These are phyloP conservation scores for Candida stauntonica DNA, from an alignment of 805 yeast genomes.

Conservation along the genomic window DNA sequence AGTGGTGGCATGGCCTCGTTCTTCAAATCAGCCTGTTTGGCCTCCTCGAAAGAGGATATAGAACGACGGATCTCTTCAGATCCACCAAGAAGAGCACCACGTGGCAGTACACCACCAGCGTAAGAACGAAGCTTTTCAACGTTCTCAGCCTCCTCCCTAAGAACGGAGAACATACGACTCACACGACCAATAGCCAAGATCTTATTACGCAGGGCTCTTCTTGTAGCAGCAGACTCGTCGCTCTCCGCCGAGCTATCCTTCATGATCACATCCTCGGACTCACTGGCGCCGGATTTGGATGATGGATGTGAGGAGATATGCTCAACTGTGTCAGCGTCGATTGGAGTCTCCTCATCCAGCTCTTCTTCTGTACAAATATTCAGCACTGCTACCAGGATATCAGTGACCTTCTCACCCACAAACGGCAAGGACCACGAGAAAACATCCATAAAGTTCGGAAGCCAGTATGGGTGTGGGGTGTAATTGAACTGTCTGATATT, in stretches of 20 bases:
- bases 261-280: constrained; percentile 22
- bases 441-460: constrained; percentile 96
- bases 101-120: constrained; percentile 76
- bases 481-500: constrained; percentile 91
- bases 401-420: constrained; percentile 94
- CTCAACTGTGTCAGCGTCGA: constrained; percentile 28
- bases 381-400: constrained; percentile 83
- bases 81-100: constrained; percentile 82
- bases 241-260: not conserved
- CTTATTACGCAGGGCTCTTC: constrained; percentile 71
- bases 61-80: constrained; percentile 70
- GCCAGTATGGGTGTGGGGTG: constrained; percentile 94
- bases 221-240: constrained; percentile 30
- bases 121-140: constrained; percentile 73
- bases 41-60: constrained; percentile 75
- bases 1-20: constrained; percentile 91
- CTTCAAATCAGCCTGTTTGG: constrained; percentile 68
- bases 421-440: constrained; percentile 97
- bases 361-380: constrained; percentile 96
- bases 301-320: constrained; percentile 9
- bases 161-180: constrained; percentile 83
- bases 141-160: constrained; percentile 83
- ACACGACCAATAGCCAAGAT: constrained; percentile 95
- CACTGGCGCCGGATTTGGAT: constrained; percentile 6
- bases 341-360: constrained; percentile 66